These are phyloP conservation scores for Hypoxylon sp. DNA, from an alignment of 2,329 filamentous ascomycete genomes.

Conservation along the genomic window DNA sequence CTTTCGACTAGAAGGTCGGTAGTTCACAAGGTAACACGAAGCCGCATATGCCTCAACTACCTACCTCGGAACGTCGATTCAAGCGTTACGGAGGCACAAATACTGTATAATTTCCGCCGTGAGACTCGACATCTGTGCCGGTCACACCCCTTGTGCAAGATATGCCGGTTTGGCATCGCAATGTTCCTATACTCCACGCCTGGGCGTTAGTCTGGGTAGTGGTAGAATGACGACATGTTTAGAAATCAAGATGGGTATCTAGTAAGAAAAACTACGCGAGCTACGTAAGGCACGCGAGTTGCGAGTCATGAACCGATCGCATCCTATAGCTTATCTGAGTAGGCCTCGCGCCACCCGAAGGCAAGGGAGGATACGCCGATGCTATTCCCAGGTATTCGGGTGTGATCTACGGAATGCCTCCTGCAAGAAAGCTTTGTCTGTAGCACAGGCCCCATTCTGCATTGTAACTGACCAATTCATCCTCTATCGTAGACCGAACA, in stretches of 20 bases:
- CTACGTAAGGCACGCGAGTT: too few species aligned
- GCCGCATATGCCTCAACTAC: neutral
- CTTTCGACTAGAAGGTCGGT: conserved; percentile 9
- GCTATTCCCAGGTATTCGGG: neutral
- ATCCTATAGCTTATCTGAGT: neutral
- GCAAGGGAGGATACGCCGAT: neutral
- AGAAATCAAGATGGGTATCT: neutral
- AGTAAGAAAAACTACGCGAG: too few species aligned
- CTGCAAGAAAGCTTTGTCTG: neutral
- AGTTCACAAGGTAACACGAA: conserved; percentile 3
- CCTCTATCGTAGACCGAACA: neutral
- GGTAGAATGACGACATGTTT: neutral
- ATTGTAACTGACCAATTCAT: neutral
- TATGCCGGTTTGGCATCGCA: neutral
- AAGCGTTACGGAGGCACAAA: too few species aligned
- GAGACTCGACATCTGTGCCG: neutral
- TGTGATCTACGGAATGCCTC: neutral
- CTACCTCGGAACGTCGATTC: conserved; percentile 1
- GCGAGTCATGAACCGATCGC: neutral
- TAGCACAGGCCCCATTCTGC: neutral
- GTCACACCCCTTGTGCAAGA: neutral
- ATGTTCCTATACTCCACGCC: neutral
- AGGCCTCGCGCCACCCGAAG: neutral
- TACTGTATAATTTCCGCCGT: neutral
- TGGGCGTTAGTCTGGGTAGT: neutral